phyloP scores from a whole-genome alignment of 2,329 filamentous ascomycete species.

The Fusarium sp. region DNA sequence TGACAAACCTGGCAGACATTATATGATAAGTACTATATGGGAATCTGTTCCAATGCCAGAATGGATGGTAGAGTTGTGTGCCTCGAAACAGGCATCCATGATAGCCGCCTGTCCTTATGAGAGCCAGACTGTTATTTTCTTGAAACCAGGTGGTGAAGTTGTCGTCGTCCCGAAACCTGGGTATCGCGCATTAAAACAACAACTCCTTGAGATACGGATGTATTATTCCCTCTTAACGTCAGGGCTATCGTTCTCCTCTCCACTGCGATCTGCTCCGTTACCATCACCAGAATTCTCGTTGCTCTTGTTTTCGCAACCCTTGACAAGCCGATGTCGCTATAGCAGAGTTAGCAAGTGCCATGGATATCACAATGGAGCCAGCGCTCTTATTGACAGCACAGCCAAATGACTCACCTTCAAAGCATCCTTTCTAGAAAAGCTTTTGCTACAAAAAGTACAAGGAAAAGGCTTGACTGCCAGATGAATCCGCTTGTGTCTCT shows the following conservation, averaged over 20 bases:
- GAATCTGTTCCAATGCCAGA: constrained; percentile 1
- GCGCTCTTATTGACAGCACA: not conserved
- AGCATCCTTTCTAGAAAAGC: constrained; percentile 95
- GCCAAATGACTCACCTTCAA: constrained; percentile 75
- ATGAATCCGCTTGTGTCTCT: constrained; percentile 95
- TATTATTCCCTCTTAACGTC: constrained; percentile 37
- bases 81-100: constrained; percentile 4
- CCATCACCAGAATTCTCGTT: constrained; percentile 38
- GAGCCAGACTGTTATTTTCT: not conserved
- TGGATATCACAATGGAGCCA: not conserved
- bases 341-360: constrained; percentile 24
- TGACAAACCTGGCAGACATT: constrained; percentile 23
- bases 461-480: constrained; percentile 95
- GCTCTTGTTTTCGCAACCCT: constrained; percentile 62
- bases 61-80: not conserved
- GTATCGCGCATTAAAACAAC: constrained; percentile 17
- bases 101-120: not conserved
- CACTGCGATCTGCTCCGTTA: constrained; percentile 33
- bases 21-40: constrained; percentile 23
- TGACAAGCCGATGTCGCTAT: constrained; percentile 69
- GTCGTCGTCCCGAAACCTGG: constrained; percentile 20
- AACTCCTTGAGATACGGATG: constrained; percentile 3
- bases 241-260: constrained; percentile 37
- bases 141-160: not conserved
- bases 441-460: constrained; percentile 91